Percentiles rank a stretch among this genome's conserved stretches.
Evolutionary conservation across 2,329 filamentous ascomycete genomes (phyloP).

Genomic region (Colletotrichum musicola): DNA sequence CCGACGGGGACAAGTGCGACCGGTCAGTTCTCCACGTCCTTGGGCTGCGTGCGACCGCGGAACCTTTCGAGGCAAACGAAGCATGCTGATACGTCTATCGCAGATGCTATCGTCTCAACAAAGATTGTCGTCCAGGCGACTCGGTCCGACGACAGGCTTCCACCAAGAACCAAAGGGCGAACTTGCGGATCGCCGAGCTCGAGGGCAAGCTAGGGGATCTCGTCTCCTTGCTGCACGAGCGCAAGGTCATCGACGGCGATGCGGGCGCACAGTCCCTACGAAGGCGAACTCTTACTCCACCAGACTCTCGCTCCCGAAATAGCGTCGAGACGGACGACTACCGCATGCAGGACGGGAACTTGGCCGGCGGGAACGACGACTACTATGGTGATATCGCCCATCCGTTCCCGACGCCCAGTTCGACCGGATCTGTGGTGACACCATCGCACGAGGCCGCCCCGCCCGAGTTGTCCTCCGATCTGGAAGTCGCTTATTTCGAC

Average conservation of each 20-base stretch:
- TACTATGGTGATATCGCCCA: neutral
- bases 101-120: conserved; percentile 18
- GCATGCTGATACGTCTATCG: too few relatives aligned
- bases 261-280: neutral
- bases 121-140: neutral
- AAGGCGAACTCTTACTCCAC: too few relatives aligned
- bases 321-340: neutral
- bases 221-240: neutral
- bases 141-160: neutral
- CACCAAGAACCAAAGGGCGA: conserved; percentile 1
- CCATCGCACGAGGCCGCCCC: neutral
- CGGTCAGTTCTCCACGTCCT: neutral
- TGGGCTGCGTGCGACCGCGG: too few relatives aligned
- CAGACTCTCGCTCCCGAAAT: neutral
- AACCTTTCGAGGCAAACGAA: too few relatives aligned
- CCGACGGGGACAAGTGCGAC: conserved; percentile 43
- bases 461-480: conserved; percentile 48
- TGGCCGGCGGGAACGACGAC: neutral
- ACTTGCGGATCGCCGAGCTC: neutral
- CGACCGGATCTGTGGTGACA: neutral
- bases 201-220: neutral
- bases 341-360: neutral
- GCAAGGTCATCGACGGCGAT: conserved; percentile 1
- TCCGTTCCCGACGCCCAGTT: neutral
- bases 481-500: conserved; percentile 55